Evolutionary conservation across 768 basidiomycete species (phyloP).

Genomic region (Cystofilobasidium capitatum): DNA sequence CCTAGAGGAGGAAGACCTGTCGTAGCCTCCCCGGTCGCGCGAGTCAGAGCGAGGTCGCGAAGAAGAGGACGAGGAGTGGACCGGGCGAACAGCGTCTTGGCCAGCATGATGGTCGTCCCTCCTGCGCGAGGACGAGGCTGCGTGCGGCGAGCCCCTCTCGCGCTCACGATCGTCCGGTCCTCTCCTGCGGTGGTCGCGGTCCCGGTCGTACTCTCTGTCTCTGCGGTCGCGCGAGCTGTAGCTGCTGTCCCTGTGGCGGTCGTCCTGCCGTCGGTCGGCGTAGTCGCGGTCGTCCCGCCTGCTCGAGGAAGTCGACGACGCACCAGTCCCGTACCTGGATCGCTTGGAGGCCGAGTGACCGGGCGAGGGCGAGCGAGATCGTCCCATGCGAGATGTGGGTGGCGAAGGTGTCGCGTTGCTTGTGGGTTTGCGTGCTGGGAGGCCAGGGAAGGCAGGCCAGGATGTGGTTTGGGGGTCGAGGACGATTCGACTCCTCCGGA

Average conservation of each 20-base stretch:
- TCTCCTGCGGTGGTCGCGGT: background rate
- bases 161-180: background rate
- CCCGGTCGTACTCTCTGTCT: background rate
- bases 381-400: constrained; percentile 3
- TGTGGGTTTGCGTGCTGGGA: too few species aligned
- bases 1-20: background rate
- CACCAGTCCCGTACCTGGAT: constrained; percentile 11
- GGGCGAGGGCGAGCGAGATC: constrained; percentile 17
- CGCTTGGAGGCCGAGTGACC: constrained; percentile 14
- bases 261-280: constrained; percentile 17
- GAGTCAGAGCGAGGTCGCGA: background rate
- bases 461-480: background rate
- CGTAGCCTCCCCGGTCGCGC: background rate
- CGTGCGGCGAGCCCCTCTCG: background rate
- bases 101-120: constrained; percentile 1
- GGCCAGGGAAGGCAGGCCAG: background rate
- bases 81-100: too few species aligned
- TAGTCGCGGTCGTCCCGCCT: background rate
- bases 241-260: background rate
- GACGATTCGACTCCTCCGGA: background rate
- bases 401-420: background rate
- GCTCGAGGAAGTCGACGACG: constrained; percentile 3
- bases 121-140: background rate
- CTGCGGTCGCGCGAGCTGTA: constrained; percentile 3
- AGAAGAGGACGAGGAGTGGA: background rate